A percentile compares a stretch with the other conserved stretches of the same genome.
Evolutionary conservation across 2,329 filamentous ascomycete genomes (phyloP).

Genomic region (Aaosphaeria arxii): DNA sequence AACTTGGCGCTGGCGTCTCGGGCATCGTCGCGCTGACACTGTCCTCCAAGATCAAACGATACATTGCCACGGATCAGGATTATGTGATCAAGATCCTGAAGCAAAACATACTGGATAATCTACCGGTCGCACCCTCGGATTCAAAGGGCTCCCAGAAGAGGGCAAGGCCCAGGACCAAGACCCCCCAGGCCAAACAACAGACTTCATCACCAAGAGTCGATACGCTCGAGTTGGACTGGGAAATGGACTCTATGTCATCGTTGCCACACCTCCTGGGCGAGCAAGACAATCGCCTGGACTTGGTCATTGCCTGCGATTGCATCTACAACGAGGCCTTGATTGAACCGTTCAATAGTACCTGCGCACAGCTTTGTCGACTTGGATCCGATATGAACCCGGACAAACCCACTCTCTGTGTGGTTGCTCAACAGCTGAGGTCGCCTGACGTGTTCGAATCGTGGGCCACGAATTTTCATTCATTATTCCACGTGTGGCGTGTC

Average conservation of each 20-base stretch:
- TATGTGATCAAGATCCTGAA: slow-evolving; percentile 78
- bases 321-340: slow-evolving; percentile 92
- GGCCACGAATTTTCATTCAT: slow-evolving; percentile 63
- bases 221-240: slow-evolving; percentile 77
- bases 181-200: not conserved
- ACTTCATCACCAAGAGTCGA: slow-evolving; percentile 42
- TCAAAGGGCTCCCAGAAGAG: slow-evolving; percentile 11
- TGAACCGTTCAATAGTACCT: slow-evolving; percentile 76
- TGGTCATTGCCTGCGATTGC: slow-evolving; percentile 84
- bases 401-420: slow-evolving; percentile 66
- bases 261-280: slow-evolving; percentile 50
- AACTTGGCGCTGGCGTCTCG: slow-evolving; percentile 86
- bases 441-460: slow-evolving; percentile 82
- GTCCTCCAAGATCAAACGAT: slow-evolving; percentile 58
- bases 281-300: slow-evolving; percentile 56
- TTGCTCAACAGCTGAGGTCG: slow-evolving; percentile 86
- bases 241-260: slow-evolving; percentile 51
- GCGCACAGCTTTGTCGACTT: slow-evolving; percentile 68
- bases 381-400: slow-evolving; percentile 30
- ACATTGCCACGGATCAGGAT: slow-evolving; percentile 81
- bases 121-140: slow-evolving; percentile 8
- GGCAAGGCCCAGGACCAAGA: not conserved
- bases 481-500: slow-evolving; percentile 75
- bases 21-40: slow-evolving; percentile 73
- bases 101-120: slow-evolving; percentile 70